These are phyloP conservation scores for Picea abies DNA, from an alignment of 83 land plant species.

Conservation along the genomic window DNA sequence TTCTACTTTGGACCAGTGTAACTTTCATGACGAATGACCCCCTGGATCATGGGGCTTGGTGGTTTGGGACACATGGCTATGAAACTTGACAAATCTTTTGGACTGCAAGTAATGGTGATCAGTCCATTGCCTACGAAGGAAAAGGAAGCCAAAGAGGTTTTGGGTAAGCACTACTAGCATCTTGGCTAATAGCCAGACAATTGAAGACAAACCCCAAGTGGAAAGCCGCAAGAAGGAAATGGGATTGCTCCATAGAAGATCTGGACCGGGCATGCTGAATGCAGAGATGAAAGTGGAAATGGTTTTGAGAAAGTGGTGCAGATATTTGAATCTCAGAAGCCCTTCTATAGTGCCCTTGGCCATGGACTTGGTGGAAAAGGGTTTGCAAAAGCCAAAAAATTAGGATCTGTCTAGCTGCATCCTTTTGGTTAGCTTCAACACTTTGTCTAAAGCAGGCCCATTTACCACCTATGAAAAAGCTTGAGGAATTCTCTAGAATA, in stretches of 20 bases:
- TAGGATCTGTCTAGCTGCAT: slow-evolving; percentile 23
- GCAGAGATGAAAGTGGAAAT: slow-evolving; percentile 7
- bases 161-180: neutral
- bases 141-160: too few relatives aligned
- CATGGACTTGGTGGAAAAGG: slow-evolving; percentile 16
- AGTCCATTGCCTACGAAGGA: too few relatives aligned
- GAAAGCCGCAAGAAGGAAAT: neutral
- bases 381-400: slow-evolving; percentile 11
- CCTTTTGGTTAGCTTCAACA: slow-evolving; percentile 32
- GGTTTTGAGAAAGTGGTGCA: slow-evolving; percentile 20
- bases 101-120: too few relatives aligned
- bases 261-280: too few relatives aligned
- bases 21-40: too few relatives aligned
- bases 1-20: too few relatives aligned
- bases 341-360: slow-evolving; percentile 18
- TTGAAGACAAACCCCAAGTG: neutral
- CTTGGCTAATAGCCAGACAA: neutral
- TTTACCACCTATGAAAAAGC: slow-evolving; percentile 13
- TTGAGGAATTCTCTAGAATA: slow-evolving; percentile 27
- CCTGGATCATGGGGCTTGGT: too few relatives aligned
- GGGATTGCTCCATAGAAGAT: too few relatives aligned
- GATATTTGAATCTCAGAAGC: slow-evolving; percentile 16
- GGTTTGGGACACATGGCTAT: too few relatives aligned
- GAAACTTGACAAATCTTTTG: too few relatives aligned
- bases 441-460: neutral